Conservation (phyloP, 2,329 filamentous ascomycete species). For the Fusarium drepaniforme region DNA sequence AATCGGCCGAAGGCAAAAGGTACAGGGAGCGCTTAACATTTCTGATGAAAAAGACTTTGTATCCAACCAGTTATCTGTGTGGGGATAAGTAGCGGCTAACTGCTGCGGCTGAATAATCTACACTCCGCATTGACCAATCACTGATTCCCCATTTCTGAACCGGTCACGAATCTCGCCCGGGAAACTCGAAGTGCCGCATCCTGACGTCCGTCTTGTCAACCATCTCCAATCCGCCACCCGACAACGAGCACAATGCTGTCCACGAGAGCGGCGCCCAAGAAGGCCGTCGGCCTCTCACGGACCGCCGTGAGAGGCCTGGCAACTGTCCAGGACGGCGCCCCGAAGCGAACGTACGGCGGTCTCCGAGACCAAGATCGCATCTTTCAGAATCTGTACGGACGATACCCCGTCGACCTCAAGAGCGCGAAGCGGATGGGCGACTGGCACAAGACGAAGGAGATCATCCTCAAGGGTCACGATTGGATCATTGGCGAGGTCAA, state of each 20-base stretch:
- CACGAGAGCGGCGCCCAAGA: slow-evolving; percentile 56
- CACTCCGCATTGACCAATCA: slow-evolving; percentile 57
- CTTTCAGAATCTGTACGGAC: slow-evolving; percentile 98
- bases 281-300: slow-evolving; percentile 56
- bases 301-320: slow-evolving; percentile 77
- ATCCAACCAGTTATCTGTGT: rapidly evolving
- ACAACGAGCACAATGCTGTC: slow-evolving; percentile 58
- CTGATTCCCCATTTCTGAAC: slow-evolving; percentile 51
- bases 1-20: slow-evolving; percentile 21
- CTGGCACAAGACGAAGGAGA: slow-evolving; percentile 99
- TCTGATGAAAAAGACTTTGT: slow-evolving; percentile 34
- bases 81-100: slow-evolving; percentile 47
- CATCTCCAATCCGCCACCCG: slow-evolving; percentile 47
- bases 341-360: slow-evolving; percentile 83
- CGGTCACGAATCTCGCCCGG: slow-evolving; percentile 47
- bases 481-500: slow-evolving; percentile 99
- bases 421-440: slow-evolving; percentile 98
- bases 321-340: slow-evolving; percentile 80
- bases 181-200: slow-evolving; percentile 54
- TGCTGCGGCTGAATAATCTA: slow-evolving; percentile 43
- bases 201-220: slow-evolving; percentile 44
- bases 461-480: slow-evolving; percentile 95
- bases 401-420: slow-evolving; percentile 91
- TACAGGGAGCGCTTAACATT: slow-evolving; percentile 27
- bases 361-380: slow-evolving; percentile 97